phyloP scores from a whole-genome alignment of 495 filamentous ascomycete genomes.

The Lophiostoma macrostomum region DNA sequence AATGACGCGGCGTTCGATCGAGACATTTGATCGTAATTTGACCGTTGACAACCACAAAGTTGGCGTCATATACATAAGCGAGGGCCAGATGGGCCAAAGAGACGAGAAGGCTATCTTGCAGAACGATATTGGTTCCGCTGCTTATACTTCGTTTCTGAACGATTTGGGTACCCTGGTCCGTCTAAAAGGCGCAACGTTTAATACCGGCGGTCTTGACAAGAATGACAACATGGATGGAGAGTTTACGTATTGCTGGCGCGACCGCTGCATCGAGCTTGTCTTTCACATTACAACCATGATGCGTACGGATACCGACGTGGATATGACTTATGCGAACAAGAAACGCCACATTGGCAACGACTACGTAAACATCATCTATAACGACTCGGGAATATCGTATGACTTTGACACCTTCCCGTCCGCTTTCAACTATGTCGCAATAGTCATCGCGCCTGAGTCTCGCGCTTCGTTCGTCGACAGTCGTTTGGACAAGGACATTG shows the following conservation, averaged over 20 bases:
- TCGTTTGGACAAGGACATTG: slow-evolving; percentile 27
- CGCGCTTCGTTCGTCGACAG: slow-evolving; percentile 55
- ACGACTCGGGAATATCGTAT: slow-evolving; percentile 85
- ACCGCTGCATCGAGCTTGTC: slow-evolving; percentile 89
- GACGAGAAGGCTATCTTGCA: slow-evolving; percentile 76
- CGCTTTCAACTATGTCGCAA: slow-evolving; percentile 93
- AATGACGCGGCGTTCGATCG: slow-evolving; percentile 69
- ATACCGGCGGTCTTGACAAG: slow-evolving; percentile 88
- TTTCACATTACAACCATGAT: slow-evolving; percentile 97
- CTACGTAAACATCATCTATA: slow-evolving; percentile 96
- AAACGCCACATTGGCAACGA: slow-evolving; percentile 97
- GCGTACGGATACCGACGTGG: slow-evolving; percentile 76
- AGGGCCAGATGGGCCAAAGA: slow-evolving; percentile 78
- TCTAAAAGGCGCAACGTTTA: slow-evolving; percentile 79
- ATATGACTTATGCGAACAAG: slow-evolving; percentile 75
- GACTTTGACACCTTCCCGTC: slow-evolving; percentile 88
- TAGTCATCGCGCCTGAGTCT: slow-evolving; percentile 86
- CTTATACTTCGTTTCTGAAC: slow-evolving; percentile 79
- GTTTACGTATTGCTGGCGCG: slow-evolving; percentile 87
- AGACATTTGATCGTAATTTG: slow-evolving; percentile 77
- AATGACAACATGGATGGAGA: slow-evolving; percentile 73
- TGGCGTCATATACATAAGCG: slow-evolving; percentile 86
- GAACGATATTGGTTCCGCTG: slow-evolving; percentile 76
- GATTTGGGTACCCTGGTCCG: slow-evolving; percentile 75
- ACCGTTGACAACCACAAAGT: slow-evolving; percentile 95